Base-by-base conservation (phyloP, 2,329 filamentous ascomycete genomes). In the Lecanosticta acicola region DNA sequence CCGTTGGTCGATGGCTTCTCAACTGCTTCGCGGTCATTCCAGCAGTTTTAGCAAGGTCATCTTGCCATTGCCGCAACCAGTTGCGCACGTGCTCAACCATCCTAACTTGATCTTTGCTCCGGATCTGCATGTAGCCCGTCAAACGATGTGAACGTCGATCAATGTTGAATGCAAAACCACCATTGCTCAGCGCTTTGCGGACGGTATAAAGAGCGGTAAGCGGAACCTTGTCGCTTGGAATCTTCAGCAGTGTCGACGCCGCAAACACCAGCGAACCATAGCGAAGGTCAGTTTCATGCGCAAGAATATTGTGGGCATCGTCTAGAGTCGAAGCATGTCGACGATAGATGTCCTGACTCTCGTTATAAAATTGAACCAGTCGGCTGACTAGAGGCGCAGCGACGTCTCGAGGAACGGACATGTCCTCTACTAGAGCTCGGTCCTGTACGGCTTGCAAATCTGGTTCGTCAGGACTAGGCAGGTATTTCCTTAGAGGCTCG, bases 51-150 rank as follows among this genome's bases (percentile, higher is more conserved):
- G 70, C 70, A 35, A 73, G 64, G 43, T 68, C 63, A 26, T 78
- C 74, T 35, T 76, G 70, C 60, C 77, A 78, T 14, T 71, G 66
- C 35, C 81, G 75, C 9, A 84, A 68, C 65, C 75, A 70, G 2
- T 62, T 49, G 39, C 76, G 71, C 11, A 80, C 75, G 8, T 65
- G 64, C 20, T 73, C 63, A n/a, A 84, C 65, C 38, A 71, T 68
- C 10, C 66, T 54, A 1, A 81, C 71, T 51, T 84, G 79, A 8
- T 69, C 66, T 39, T 73, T 70, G 7, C 80, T 74, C 17, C 75
- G 71, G 46, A 90, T 73, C 51, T 82, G 76, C 56, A 84, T 85
- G 21, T 85, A 77, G 64, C 66, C 75, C 58, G 67, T 80, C 59
- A 71, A 62, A 61, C 65, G 75, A 65, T 66, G 74, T 62, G 51